Conservation (phyloP, 2,329 filamentous ascomycete species). For the Fusarium transvaalense region DNA sequence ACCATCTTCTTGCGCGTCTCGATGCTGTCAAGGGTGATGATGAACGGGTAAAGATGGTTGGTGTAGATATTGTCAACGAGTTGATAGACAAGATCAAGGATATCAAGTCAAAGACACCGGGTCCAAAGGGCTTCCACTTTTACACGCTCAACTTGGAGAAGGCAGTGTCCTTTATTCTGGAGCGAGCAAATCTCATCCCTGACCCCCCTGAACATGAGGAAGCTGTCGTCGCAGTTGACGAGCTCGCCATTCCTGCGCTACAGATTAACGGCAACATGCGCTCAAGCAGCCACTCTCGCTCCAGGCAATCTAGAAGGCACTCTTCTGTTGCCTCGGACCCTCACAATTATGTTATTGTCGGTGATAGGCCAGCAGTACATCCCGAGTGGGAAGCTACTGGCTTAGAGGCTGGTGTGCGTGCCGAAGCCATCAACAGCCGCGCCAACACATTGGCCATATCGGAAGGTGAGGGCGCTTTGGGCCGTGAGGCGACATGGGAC, state of each 20-base stretch:
- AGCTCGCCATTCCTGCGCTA: slow-evolving; percentile 46
- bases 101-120: slow-evolving; percentile 67
- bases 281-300: slow-evolving; percentile 53
- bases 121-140: slow-evolving; percentile 90
- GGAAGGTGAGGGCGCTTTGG: slow-evolving; percentile 89
- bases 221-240: slow-evolving; percentile 64
- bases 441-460: slow-evolving; percentile 92
- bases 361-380: slow-evolving; percentile 69
- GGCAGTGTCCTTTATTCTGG: slow-evolving; percentile 91
- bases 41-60: slow-evolving; percentile 82
- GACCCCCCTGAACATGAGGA: slow-evolving; percentile 66
- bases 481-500: slow-evolving; percentile 97
- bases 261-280: slow-evolving; percentile 64
- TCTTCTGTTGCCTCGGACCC: slow-evolving; percentile 87
- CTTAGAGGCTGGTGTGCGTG: slow-evolving; percentile 81
- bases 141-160: slow-evolving; percentile 98
- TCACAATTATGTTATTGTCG: slow-evolving; percentile 88
- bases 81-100: slow-evolving; percentile 83
- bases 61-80: slow-evolving; percentile 86
- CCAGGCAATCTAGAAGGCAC: slow-evolving; percentile 67
- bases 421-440: slow-evolving; percentile 79
- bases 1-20: slow-evolving; percentile 75
- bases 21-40: slow-evolving; percentile 82
- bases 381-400: slow-evolving; percentile 79
- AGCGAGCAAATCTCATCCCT: slow-evolving; percentile 86